phyloP scores from a whole-genome alignment of 1,284 basidiomycete species.

The Amylostereum chailletii region DNA sequence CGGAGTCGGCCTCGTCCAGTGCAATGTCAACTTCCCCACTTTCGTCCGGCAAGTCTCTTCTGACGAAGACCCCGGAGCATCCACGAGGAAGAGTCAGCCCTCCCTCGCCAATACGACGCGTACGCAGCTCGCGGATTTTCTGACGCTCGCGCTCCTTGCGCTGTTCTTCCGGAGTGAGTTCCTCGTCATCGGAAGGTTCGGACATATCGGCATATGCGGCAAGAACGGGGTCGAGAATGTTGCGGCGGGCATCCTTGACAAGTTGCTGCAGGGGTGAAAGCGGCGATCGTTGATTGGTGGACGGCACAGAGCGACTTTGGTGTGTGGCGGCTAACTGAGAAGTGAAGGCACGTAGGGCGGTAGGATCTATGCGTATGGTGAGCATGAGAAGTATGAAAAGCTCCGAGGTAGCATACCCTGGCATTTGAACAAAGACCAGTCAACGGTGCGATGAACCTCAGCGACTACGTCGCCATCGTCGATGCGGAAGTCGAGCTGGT shows the following conservation, averaged over 20 bases:
- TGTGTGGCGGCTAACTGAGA: conserved; percentile 26
- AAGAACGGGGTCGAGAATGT: conserved; percentile 55
- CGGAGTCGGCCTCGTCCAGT: conserved; percentile 4
- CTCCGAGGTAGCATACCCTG: conserved; percentile 28
- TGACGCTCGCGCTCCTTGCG: conserved; percentile 36
- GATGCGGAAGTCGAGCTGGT: conserved; percentile 28
- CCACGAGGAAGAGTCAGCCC: conserved; percentile 18
- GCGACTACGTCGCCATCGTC: conserved; percentile 30
- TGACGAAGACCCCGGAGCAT: conserved; percentile 36
- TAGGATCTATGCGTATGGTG: conserved; percentile 22
- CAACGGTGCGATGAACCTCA: conserved; percentile 31
- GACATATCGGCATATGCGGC: conserved; percentile 26
- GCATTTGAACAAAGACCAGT: conserved; percentile 42
- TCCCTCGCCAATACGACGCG: conserved; percentile 32
- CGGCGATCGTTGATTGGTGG: conserved; percentile 30
- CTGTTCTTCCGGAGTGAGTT: conserved; percentile 29
- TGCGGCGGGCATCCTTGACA: conserved; percentile 42
- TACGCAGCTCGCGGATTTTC: conserved; percentile 49
- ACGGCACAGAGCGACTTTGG: conserved; percentile 20
- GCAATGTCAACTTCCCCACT: conserved; percentile 49
- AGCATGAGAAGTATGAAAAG: neutral
- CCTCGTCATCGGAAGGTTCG: conserved; percentile 30
- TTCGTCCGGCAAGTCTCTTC: conserved; percentile 50
- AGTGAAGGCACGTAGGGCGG: conserved; percentile 37
- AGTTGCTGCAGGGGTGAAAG: conserved; percentile 55